Base-by-base conservation (phyloP, 306 rosid genomes). In the Dryas alaskensis region DNA sequence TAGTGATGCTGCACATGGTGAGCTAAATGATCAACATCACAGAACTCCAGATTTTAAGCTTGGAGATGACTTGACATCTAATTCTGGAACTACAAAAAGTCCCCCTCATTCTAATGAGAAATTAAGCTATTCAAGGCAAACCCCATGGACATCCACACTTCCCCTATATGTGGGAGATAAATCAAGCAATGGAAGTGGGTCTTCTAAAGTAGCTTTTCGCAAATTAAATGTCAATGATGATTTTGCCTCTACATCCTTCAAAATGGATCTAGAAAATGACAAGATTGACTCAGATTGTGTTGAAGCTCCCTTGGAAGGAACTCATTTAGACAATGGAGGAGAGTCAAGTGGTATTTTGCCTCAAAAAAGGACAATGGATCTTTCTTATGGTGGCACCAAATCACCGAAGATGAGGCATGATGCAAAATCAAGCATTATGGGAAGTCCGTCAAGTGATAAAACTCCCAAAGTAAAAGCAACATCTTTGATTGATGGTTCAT, bases 41-140 rank as follows among this genome's bases (percentile, higher is more conserved):
- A 19, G 14, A 57, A 78, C 81, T 66, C 72, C 64, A 8, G 86
- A 67, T 65, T 80, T 76, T 74, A 77, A 72, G 84, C 76, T 75
- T 43, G 74, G 45, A 43, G 69, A 79, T 61, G 57, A 79, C 61
- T 67, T 45, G 51, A 42, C 65, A 69, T 60, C 75, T 72, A 65
- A 82, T 76, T 74, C 83, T 58, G 73, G 82, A 76, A 84, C 68
- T 80, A 84, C 77, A n/a, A 83, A 74, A 27, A 80, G 78, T 70
- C n/a, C 74, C 66, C 68, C 49, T 27, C 72, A 58, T 77, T 84
- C 83, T 70, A 81, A 83, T 73, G 86, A 75, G 22, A 80, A 75
- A 75, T 42, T 46, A 14, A 81, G 80, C 73, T 67, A 75, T 76
- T 75, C 86, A 40, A 78, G 75, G 82, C 84, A 86, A 76, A 78